These are phyloP conservation scores for Boletus sensibilis DNA, from an alignment of 768 basidiomycete genomes.

Conservation along the genomic window DNA sequence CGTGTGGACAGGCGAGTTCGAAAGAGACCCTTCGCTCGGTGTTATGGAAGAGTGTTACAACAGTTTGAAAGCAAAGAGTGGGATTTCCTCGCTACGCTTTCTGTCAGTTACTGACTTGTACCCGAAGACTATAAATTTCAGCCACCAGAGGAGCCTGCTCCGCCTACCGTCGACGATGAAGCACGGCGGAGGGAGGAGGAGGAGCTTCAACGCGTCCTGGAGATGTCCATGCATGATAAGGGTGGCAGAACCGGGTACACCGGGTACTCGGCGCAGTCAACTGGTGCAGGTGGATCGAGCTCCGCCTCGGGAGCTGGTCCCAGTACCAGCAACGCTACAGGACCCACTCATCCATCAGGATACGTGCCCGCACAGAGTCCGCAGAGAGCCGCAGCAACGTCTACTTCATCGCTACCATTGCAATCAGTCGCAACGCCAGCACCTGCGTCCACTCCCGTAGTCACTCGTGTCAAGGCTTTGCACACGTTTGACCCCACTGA, in stretches of 20 bases:
- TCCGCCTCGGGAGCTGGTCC: slow-evolving; percentile 23
- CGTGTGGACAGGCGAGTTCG: slow-evolving; percentile 83
- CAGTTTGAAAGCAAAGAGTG: slow-evolving; percentile 79
- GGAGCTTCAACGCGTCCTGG: slow-evolving; percentile 88
- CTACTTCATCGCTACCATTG: slow-evolving; percentile 27
- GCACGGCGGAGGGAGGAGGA: slow-evolving; percentile 86
- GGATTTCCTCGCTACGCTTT: slow-evolving; percentile 10
- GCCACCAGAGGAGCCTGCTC: slow-evolving; percentile 56
- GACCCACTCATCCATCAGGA: slow-evolving; percentile 48
- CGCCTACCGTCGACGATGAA: slow-evolving; percentile 74
- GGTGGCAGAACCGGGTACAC: slow-evolving; percentile 69
- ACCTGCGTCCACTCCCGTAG: slow-evolving; percentile 38
- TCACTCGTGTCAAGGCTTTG: slow-evolving; percentile 84
- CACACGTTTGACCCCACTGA: slow-evolving; percentile 88
- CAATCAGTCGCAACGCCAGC: slow-evolving; percentile 18
- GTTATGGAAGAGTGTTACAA: slow-evolving; percentile 92
- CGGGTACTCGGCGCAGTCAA: slow-evolving; percentile 40
- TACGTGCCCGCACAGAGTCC: slow-evolving; percentile 60
- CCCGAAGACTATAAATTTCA: slow-evolving; percentile 71
- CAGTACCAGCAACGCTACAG: slow-evolving; percentile 15
- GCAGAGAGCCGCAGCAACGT: slow-evolving; percentile 31
- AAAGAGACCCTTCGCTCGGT: slow-evolving; percentile 73
- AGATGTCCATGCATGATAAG: slow-evolving; percentile 90
- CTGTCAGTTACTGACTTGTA: slow-evolving; percentile 12
- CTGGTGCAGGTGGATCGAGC: slow-evolving; percentile 37